Conservation (phyloP, 345 rosid species). For the Moricandia moricandioides region DNA sequence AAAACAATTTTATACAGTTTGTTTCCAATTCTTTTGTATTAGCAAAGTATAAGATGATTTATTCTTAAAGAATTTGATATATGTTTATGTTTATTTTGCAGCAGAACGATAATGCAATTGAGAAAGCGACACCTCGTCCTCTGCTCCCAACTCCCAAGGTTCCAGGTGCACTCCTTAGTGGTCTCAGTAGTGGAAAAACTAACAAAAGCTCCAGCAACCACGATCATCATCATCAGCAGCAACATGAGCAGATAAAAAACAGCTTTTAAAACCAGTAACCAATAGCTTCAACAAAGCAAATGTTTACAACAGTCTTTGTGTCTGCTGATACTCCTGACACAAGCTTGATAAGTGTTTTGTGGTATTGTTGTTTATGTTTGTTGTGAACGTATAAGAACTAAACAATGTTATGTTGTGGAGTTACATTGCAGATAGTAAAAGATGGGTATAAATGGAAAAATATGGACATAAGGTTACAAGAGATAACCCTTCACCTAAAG, state of each 20-base stretch:
- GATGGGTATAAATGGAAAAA: conserved; percentile 95
- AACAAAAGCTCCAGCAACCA: conserved; percentile 45
- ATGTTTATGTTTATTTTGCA: no score
- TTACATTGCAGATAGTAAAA: conserved; percentile 52
- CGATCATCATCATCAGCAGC: conserved; percentile 31
- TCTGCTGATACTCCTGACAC: conserved; percentile 50
- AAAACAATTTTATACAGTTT: no score
- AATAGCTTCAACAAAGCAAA: conserved; percentile 41
- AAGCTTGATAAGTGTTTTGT: conserved; percentile 47
- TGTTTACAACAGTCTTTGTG: conserved; percentile 42
- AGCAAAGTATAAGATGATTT: no score
- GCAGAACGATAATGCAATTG: no score
- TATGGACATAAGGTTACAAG: conserved; percentile 96
- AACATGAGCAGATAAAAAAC: conserved; percentile 18
- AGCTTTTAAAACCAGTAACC: conserved; percentile 42
- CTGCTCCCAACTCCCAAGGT: no score
- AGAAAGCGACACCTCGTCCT: no score
- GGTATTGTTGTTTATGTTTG: background rate
- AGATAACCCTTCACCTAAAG: conserved; percentile 92
- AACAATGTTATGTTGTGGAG: background rate
- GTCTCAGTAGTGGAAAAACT: no score
- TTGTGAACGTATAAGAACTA: background rate
- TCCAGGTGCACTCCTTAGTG: no score
- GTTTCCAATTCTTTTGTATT: no score
- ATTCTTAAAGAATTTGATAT: no score